A percentile compares a stretch with the other conserved stretches of the same genome.
phyloP scores from a whole-genome alignment of 768 basidiomycete species.

The Candolleomyces eurysporus region DNA sequence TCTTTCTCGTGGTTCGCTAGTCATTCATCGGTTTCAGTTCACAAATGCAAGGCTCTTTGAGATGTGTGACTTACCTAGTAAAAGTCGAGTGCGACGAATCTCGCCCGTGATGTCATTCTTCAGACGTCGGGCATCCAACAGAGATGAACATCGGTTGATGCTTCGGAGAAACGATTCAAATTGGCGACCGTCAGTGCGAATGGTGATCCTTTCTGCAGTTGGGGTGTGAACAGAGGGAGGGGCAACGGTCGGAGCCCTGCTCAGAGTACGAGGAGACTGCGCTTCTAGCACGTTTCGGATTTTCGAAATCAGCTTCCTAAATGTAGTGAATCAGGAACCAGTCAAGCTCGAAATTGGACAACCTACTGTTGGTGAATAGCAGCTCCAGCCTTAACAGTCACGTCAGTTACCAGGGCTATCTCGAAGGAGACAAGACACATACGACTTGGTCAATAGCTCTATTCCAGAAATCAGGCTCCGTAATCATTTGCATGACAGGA shows the following conservation, averaged over 20 bases:
- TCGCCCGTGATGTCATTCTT: slow-evolving; percentile 94
- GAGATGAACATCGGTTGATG: slow-evolving; percentile 75
- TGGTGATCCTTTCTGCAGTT: slow-evolving; percentile 72
- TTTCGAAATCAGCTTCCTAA: slow-evolving; percentile 81
- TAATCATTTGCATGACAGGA: slow-evolving; percentile 88
- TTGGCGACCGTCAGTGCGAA: slow-evolving; percentile 74
- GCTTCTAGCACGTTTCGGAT: slow-evolving; percentile 83
- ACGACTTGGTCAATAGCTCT: slow-evolving; percentile 88
- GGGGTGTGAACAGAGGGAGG: slow-evolving; percentile 29
- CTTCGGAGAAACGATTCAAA: slow-evolving; percentile 91
- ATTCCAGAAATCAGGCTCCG: slow-evolving; percentile 99
- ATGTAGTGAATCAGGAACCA: slow-evolving; percentile 1
- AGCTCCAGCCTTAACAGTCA: slow-evolving; percentile 41
- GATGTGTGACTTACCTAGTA: slow-evolving; percentile 52
- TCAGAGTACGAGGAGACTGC: slow-evolving; percentile 60
- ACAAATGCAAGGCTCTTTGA: not conserved
- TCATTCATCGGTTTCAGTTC: not conserved
- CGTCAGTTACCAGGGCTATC: not conserved
- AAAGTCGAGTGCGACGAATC: slow-evolving; percentile 73
- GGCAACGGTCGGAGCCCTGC: slow-evolving; percentile 28
- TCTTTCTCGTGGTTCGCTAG: slow-evolving; percentile 83
- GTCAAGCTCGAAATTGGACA: not conserved
- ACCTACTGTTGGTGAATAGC: slow-evolving; percentile 50
- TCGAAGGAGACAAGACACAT: not conserved
- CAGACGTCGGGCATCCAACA: slow-evolving; percentile 85